These are phyloP conservation scores for Ophioceras dolichostomum DNA, from an alignment of 2,329 filamentous ascomycete species.

Conservation along the genomic window DNA sequence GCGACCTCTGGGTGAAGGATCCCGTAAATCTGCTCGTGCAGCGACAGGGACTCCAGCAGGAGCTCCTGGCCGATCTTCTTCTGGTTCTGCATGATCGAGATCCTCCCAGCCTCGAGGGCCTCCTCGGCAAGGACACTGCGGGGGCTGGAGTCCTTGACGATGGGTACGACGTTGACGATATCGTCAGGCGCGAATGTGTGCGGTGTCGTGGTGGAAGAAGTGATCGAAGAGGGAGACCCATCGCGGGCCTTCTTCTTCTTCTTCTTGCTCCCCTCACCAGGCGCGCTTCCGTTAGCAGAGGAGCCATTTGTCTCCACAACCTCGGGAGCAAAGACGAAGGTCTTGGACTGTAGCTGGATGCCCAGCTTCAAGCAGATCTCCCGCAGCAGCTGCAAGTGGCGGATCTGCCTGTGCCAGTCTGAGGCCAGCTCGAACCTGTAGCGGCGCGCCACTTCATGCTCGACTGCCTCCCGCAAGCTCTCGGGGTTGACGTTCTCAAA, in stretches of 20 bases:
- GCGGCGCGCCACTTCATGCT: conserved; percentile 57
- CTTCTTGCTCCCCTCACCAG: conserved; percentile 43
- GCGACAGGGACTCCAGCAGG: conserved; percentile 84
- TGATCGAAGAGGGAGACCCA: conserved; percentile 32
- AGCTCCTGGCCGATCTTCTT: conserved; percentile 94
- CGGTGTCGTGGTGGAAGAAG: conserved; percentile 26
- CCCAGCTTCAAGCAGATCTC: conserved; percentile 84
- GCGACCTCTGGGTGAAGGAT: conserved; percentile 95
- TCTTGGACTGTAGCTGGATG: conserved; percentile 71
- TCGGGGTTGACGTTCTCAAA: conserved; percentile 73
- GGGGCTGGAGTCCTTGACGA: conserved; percentile 89
- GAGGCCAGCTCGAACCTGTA: conserved; percentile 64
- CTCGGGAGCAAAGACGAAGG: conserved; percentile 51
- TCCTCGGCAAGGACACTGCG: conserved; percentile 88
- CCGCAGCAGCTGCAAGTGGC: conserved; percentile 73
- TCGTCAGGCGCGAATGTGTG: conserved; percentile 73
- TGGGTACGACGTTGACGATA: conserved; percentile 81
- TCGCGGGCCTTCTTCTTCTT: conserved; percentile 49
- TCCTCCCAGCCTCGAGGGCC: conserved; percentile 86
- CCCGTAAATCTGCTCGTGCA: conserved; percentile 98
- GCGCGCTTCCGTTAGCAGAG: conserved; percentile 13
- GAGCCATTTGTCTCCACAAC: conserved; percentile 15
- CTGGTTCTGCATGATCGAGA: conserved; percentile 92
- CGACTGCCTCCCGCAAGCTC: conserved; percentile 55
- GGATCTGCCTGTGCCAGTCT: conserved; percentile 55